These are phyloP conservation scores for Anastatica hierochuntica DNA, from an alignment of 345 rosid genomes.

Conservation along the genomic window DNA sequence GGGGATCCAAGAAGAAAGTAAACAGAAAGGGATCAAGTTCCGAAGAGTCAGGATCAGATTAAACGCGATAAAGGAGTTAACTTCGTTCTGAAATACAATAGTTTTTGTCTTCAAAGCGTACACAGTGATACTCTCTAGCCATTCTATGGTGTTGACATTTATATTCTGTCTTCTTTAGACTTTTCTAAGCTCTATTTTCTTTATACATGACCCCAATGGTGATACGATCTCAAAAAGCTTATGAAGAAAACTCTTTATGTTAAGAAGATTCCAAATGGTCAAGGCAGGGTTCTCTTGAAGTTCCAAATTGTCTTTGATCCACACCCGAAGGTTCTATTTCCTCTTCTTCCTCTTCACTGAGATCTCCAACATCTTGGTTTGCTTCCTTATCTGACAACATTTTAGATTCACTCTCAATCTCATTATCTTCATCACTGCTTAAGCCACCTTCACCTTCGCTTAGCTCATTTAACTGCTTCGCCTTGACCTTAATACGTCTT, in stretches of 20 bases:
- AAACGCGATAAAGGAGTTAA: constrained; percentile 34
- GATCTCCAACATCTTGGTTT: too few relatives aligned
- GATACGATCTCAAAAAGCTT: too few relatives aligned
- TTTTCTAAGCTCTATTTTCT: too few relatives aligned
- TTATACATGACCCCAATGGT: too few relatives aligned
- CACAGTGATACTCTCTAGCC: too few relatives aligned
- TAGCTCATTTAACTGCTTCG: constrained; percentile 34
- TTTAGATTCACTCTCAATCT: constrained; percentile 7
- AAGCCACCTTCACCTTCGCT: constrained; percentile 16
- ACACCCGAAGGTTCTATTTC: too few relatives aligned
- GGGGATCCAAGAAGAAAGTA: constrained; percentile 43
- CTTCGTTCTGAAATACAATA: constrained; percentile 13
- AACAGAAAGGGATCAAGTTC: constrained; percentile 43
- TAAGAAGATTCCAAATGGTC: constrained; percentile 17
- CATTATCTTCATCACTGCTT: constrained; percentile 13
- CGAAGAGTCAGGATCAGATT: constrained; percentile 60
- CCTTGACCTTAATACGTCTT: constrained; percentile 58
- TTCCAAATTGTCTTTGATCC: too few relatives aligned
- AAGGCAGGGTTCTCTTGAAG: constrained; percentile 9
- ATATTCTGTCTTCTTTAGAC: too few relatives aligned
- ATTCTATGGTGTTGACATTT: too few relatives aligned
- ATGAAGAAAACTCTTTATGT: not conserved
- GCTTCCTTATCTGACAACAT: too few relatives aligned
- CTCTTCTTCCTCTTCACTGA: constrained; percentile 3
- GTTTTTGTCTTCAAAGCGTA: constrained; percentile 1